A percentile compares a stretch with the other conserved stretches of the same genome.
These are phyloP conservation scores for Colletotrichum orbiculare DNA, from an alignment of 2,329 filamentous ascomycete genomes.

Conservation along the genomic window DNA sequence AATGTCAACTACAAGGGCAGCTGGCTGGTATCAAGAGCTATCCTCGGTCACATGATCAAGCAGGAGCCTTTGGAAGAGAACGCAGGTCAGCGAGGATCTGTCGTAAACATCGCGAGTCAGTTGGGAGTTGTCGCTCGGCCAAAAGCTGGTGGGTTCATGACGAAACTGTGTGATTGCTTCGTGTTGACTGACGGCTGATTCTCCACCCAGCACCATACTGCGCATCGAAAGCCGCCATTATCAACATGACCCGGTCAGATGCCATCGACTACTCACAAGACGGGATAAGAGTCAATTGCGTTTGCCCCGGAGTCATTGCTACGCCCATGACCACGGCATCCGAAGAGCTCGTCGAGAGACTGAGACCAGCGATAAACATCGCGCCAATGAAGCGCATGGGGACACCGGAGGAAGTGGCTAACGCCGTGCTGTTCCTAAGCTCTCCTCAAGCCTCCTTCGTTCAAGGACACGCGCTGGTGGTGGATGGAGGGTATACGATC, in stretches of 20 bases:
- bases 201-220: constrained; percentile 61
- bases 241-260: constrained; percentile 67
- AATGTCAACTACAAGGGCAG: constrained; percentile 65
- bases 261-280: constrained; percentile 65
- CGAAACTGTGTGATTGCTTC: too few relatives aligned
- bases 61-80: constrained; percentile 56
- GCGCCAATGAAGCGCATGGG: constrained; percentile 65
- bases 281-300: constrained; percentile 61
- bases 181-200: neutral
- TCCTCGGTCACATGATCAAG: constrained; percentile 56
- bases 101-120: constrained; percentile 65
- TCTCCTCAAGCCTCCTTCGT: constrained; percentile 61
- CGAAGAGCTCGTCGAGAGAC: constrained; percentile 49
- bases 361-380: constrained; percentile 55
- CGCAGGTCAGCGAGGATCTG: constrained; percentile 54
- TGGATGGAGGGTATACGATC: constrained; percentile 65
- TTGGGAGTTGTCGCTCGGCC: constrained; percentile 61
- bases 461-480: constrained; percentile 62
- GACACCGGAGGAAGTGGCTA: constrained; percentile 59
- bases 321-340: constrained; percentile 58
- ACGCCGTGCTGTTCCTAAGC: constrained; percentile 61
- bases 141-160: constrained; percentile 51
- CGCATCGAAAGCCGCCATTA: constrained; percentile 67
- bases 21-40: constrained; percentile 59
- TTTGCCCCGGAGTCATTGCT: constrained; percentile 73